Conservation (phyloP, 345 rosid species). For the Anacardium occidentale region DNA sequence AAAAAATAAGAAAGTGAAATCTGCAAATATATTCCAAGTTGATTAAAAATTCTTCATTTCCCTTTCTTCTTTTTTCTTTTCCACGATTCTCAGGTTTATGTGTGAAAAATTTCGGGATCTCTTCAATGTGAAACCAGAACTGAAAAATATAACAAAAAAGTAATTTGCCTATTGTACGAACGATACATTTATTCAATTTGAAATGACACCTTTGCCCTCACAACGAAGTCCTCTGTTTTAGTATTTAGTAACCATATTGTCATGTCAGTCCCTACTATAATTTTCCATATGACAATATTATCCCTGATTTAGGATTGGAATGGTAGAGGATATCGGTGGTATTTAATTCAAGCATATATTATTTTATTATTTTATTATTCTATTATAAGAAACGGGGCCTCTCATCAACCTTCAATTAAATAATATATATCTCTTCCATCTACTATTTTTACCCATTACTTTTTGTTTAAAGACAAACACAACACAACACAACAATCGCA, state of each 20-base stretch:
- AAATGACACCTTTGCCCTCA: slow-evolving; percentile 38
- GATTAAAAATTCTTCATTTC: slow-evolving; percentile 33
- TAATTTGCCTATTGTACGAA: neutral
- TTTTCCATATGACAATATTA: neutral
- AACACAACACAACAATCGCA: too few relatives aligned
- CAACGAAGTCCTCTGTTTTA: slow-evolving; percentile 7
- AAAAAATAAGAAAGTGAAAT: slow-evolving; percentile 38
- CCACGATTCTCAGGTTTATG: slow-evolving; percentile 33
- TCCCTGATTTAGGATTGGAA: neutral
- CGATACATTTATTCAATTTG: neutral
- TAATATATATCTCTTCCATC: too few relatives aligned
- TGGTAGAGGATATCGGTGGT: too few relatives aligned
- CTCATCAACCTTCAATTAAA: too few relatives aligned
- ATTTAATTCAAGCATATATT: too few relatives aligned
- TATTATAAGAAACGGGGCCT: too few relatives aligned
- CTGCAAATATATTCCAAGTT: slow-evolving; percentile 47
- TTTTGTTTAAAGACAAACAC: too few relatives aligned
- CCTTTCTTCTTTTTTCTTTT: slow-evolving; percentile 16
- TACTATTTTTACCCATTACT: too few relatives aligned
- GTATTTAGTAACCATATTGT: slow-evolving; percentile 22
- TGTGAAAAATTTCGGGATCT: slow-evolving; percentile 47
- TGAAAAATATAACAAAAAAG: neutral
- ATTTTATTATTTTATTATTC: too few relatives aligned
- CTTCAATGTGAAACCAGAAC: slow-evolving; percentile 32
- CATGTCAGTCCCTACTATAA: neutral